A percentile compares a stretch with the other conserved stretches of the same genome.
Evolutionary conservation across 1,139 yeast genomes (phyloP).

Genomic region (Kodamaea ohmeri): DNA sequence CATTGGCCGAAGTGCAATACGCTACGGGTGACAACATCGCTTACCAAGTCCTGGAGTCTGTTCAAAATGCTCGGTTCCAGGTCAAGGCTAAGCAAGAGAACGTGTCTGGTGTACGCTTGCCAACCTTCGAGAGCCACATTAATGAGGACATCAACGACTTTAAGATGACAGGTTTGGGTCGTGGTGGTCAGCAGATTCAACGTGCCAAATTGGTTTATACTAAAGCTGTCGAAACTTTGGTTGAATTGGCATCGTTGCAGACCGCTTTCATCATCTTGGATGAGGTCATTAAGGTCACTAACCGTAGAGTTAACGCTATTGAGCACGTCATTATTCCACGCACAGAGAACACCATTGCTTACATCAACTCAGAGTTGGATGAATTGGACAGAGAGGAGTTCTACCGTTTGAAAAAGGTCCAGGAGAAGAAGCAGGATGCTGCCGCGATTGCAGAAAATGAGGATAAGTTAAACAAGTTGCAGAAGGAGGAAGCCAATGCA

Average conservation of each 20-base stretch:
- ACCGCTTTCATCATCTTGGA: slow-evolving; percentile 95
- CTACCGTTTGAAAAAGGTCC: slow-evolving; percentile 92
- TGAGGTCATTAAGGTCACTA: slow-evolving; percentile 96
- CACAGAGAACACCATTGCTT: slow-evolving; percentile 89
- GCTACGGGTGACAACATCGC: slow-evolving; percentile 96
- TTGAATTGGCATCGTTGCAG: slow-evolving; percentile 89
- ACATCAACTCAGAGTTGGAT: slow-evolving; percentile 93
- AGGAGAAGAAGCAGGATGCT: slow-evolving; percentile 88
- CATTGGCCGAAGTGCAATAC: slow-evolving; percentile 93
- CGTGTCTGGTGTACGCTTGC: slow-evolving; percentile 92
- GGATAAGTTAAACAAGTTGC: slow-evolving; percentile 22
- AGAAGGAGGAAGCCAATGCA: slow-evolving; percentile 15
- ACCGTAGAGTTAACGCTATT: slow-evolving; percentile 97
- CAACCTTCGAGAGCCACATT: slow-evolving; percentile 83
- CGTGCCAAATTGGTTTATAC: slow-evolving; percentile 91
- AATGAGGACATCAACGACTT: slow-evolving; percentile 88
- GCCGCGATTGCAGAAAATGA: slow-evolving; percentile 63
- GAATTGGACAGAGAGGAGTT: slow-evolving; percentile 98
- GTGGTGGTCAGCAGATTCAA: slow-evolving; percentile 98
- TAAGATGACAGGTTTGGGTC: slow-evolving; percentile 92
- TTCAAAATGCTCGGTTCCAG: slow-evolving; percentile 83
- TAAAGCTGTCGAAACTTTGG: slow-evolving; percentile 92
- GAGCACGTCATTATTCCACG: slow-evolving; percentile 98
- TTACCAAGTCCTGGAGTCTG: slow-evolving; percentile 93
- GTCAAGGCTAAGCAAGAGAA: slow-evolving; percentile 93